Percentiles rank a stretch among this genome's conserved stretches.
phyloP scores from a whole-genome alignment of 257 asterid genomes.

The Pogostemon cablin region DNA sequence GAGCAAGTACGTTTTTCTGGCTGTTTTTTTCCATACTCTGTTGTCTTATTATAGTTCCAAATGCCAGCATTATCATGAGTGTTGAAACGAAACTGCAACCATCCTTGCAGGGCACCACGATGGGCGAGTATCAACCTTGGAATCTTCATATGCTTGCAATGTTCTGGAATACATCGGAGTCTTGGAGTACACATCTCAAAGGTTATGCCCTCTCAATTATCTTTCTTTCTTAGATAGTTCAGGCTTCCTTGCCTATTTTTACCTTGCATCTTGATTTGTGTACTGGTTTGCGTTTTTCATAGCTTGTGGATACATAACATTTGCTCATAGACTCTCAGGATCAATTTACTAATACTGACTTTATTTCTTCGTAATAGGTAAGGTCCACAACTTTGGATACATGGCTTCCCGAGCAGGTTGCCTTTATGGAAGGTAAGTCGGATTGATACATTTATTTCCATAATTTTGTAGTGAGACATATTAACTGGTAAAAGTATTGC shows the following conservation, averaged over 20 bases:
- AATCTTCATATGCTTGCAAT: slow-evolving; percentile 84
- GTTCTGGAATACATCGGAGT: slow-evolving; percentile 92
- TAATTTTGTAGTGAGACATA: too few relatives aligned
- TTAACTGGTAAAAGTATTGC: too few relatives aligned
- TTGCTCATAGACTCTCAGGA: background rate
- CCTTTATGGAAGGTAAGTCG: slow-evolving; percentile 79
- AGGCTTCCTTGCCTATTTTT: too few relatives aligned
- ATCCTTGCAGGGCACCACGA: slow-evolving; percentile 73
- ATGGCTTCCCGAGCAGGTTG: slow-evolving; percentile 94
- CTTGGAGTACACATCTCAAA: slow-evolving; percentile 94
- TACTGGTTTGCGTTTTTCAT: background rate
- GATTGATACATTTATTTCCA: background rate
- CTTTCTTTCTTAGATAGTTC: background rate
- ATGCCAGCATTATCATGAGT: slow-evolving; percentile 10
- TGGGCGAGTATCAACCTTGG: slow-evolving; percentile 98
- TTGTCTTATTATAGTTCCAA: background rate
- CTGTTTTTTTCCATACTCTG: background rate
- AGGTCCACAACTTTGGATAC: slow-evolving; percentile 93
- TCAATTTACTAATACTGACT: slow-evolving; percentile 27
- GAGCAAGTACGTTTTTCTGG: slow-evolving; percentile 57
- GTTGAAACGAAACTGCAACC: background rate
- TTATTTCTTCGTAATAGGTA: slow-evolving; percentile 50
- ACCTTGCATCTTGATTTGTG: background rate
- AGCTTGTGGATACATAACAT: background rate
- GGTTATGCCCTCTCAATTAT: slow-evolving; percentile 44